These are phyloP conservation scores for Thecaphora thlaspeos DNA, from an alignment of 1,284 basidiomycete species.

Conservation along the genomic window DNA sequence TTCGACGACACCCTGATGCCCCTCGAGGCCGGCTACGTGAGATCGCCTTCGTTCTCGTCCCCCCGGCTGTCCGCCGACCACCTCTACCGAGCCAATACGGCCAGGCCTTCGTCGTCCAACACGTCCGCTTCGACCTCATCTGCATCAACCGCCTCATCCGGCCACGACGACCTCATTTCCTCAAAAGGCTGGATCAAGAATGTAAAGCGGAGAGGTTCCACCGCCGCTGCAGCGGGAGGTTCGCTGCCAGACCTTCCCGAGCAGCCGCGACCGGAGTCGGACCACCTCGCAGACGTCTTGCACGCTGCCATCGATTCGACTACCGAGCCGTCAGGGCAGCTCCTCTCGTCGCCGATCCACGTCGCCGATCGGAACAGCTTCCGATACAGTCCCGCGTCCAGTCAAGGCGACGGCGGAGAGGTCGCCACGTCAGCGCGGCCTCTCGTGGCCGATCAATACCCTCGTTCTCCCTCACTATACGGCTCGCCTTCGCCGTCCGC, in stretches of 20 bases:
- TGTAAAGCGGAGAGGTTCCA: constrained; percentile 12
- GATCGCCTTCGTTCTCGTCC: too few species aligned
- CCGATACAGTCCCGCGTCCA: constrained; percentile 12
- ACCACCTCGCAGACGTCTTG: constrained; percentile 1
- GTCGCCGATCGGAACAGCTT: constrained; percentile 9
- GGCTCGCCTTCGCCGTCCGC: constrained; percentile 15
- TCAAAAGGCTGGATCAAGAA: constrained; percentile 6
- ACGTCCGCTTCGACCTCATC: constrained; percentile 6
- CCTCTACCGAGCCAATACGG: background rate
- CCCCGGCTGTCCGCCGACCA: too few species aligned
- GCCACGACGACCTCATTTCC: constrained; percentile 1
- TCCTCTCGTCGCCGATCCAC: constrained; percentile 2
- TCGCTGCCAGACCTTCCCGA: constrained; percentile 21
- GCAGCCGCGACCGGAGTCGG: constrained; percentile 9
- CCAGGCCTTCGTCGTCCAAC: constrained; percentile 4
- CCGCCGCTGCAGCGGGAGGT: background rate
- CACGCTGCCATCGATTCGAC: constrained; percentile 13
- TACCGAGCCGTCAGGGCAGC: constrained; percentile 3
- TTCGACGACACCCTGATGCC: constrained; percentile 3
- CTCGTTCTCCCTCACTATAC: constrained; percentile 15
- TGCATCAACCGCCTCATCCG: constrained; percentile 7
- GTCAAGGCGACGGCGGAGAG: background rate
- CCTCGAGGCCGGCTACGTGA: too few species aligned
- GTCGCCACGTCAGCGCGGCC: constrained; percentile 2
- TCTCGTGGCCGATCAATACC: constrained; percentile 11